Evolutionary conservation across 805 yeast species (phyloP), one percentile per base, ranked within the genome.

Genomic region (Jamesozyma jinghongensis): DNA sequence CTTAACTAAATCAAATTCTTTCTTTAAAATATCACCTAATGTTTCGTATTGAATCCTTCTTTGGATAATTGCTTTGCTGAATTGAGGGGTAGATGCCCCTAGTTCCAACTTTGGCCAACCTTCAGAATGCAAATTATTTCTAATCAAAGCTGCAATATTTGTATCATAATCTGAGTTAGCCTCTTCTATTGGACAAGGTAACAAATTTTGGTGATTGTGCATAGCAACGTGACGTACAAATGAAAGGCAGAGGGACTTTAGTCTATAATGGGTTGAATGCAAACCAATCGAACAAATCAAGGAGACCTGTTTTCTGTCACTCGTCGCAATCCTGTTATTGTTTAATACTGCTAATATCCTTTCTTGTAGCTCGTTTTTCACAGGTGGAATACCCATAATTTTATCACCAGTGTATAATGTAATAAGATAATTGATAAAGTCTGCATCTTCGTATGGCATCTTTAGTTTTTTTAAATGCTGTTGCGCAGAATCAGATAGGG

Each of bases 21-120:
- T 67, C 41, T 71, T 67, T 38, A 82, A 54, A 6, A 88, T 67
- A 17, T 76, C 70, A 2, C 94, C 92, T 19, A 88, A 59, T 0
- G 94, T 79, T 56, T 85, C 95, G 53, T 85, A 88, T 49, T 83
- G 85, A 30, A 70, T 61, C 51, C 73, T 71, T 49, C 92, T 69
- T 48, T 75, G 79, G 4, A 61, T 49, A 2, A 74, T 44, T 2
- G 67, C 50, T 34, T 61, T 65, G 40, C 66, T 63, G 13, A 66
- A 63, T 11, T 68, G 65, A 2, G 63, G 65, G 0, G 59, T 58
- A 1, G 53, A 42, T 7, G 54, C 33, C 14, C 57, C 54, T 11
- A 64, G 49, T 35, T 65, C 68, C 35, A 70, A 48, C 43, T 57
- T 64, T 5, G 83, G 83, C 83, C 82, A 77, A 3, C 83, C 83